These are phyloP conservation scores for Leccinum disarticulatum DNA, from an alignment of 768 basidiomycete genomes.

Conservation along the genomic window DNA sequence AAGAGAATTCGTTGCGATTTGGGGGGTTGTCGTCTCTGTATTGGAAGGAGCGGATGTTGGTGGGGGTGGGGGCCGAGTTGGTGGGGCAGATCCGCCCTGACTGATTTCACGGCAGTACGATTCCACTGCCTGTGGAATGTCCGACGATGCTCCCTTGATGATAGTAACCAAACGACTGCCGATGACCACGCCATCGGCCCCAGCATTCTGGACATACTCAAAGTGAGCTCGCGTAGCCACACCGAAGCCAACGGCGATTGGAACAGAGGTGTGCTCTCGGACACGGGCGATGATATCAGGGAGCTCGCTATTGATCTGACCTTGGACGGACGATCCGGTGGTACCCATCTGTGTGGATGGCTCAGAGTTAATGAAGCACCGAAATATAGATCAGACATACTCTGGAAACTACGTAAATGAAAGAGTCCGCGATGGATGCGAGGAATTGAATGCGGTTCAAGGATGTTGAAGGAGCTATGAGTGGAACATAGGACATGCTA, in stretches of 20 bases:
- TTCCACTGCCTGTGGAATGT: slow-evolving; percentile 56
- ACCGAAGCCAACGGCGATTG: slow-evolving; percentile 96
- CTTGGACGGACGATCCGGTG: slow-evolving; percentile 83
- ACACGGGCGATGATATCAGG: slow-evolving; percentile 85
- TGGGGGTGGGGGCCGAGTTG: slow-evolving; percentile 2
- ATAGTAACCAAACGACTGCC: slow-evolving; percentile 83
- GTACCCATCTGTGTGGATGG: slow-evolving; percentile 81
- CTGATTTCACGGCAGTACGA: slow-evolving; percentile 73
- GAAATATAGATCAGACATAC: slow-evolving; percentile 37
- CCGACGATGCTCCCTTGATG: slow-evolving; percentile 63
- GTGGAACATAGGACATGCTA: slow-evolving; percentile 91
- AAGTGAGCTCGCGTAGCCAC: slow-evolving; percentile 90
- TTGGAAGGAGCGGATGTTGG: not conserved
- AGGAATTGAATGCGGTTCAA: slow-evolving; percentile 87
- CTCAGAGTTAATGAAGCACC: slow-evolving; percentile 3
- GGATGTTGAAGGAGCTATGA: slow-evolving; percentile 93
- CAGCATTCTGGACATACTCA: slow-evolving; percentile 76
- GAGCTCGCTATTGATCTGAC: slow-evolving; percentile 69
- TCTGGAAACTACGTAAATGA: slow-evolving; percentile 99
- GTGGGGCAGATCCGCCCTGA: slow-evolving; percentile 37
- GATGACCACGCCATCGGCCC: slow-evolving; percentile 95
- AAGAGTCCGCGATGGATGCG: slow-evolving; percentile 90
- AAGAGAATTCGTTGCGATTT: slow-evolving; percentile 39
- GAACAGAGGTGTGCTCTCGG: slow-evolving; percentile 71
- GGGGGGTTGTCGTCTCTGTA: slow-evolving; percentile 13